These are phyloP conservation scores for Podaxis carcinomalis DNA, from an alignment of 768 basidiomycete genomes.

Conservation along the genomic window DNA sequence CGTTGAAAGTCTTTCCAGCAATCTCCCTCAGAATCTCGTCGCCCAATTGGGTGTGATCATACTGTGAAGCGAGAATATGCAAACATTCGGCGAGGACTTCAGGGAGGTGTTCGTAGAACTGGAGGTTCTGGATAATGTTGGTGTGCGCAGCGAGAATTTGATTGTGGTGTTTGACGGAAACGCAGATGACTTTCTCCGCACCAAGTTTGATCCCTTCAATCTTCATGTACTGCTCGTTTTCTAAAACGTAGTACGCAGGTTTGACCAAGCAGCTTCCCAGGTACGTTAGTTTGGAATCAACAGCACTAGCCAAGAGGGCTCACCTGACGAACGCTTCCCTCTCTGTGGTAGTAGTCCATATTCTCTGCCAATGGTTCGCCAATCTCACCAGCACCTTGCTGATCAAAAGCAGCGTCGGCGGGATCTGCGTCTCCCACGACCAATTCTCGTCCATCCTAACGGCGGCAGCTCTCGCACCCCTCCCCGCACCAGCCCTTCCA, in stretches of 20 bases:
- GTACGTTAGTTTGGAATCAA: not conserved
- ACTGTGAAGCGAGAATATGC: slow-evolving; percentile 73
- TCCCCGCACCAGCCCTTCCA: slow-evolving; percentile 42
- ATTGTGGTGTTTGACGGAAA: slow-evolving; percentile 87
- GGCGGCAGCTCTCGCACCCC: slow-evolving; percentile 31
- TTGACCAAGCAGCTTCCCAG: slow-evolving; percentile 74
- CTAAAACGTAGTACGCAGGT: slow-evolving; percentile 82
- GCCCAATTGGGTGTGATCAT: slow-evolving; percentile 83
- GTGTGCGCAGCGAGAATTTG: slow-evolving; percentile 85
- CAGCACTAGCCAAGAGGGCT: slow-evolving; percentile 21
- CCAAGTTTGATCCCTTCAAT: slow-evolving; percentile 58
- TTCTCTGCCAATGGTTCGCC: slow-evolving; percentile 52
- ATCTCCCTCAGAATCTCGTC: slow-evolving; percentile 93
- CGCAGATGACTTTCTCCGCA: slow-evolving; percentile 87
- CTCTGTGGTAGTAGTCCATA: slow-evolving; percentile 89
- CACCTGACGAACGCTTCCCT: slow-evolving; percentile 83
- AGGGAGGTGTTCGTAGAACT: slow-evolving; percentile 91
- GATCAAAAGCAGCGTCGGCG: slow-evolving; percentile 63
- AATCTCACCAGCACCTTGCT: slow-evolving; percentile 61
- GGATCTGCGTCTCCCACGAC: slow-evolving; percentile 79
- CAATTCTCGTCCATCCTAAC: slow-evolving; percentile 50
- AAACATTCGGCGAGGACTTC: slow-evolving; percentile 94
- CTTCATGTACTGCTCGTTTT: slow-evolving; percentile 90
- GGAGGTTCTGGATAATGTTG: slow-evolving; percentile 84
- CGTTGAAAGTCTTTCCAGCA: slow-evolving; percentile 68